Conservation (phyloP, 371 early-diverging fungal species). For the Mucor mucedo region DNA sequence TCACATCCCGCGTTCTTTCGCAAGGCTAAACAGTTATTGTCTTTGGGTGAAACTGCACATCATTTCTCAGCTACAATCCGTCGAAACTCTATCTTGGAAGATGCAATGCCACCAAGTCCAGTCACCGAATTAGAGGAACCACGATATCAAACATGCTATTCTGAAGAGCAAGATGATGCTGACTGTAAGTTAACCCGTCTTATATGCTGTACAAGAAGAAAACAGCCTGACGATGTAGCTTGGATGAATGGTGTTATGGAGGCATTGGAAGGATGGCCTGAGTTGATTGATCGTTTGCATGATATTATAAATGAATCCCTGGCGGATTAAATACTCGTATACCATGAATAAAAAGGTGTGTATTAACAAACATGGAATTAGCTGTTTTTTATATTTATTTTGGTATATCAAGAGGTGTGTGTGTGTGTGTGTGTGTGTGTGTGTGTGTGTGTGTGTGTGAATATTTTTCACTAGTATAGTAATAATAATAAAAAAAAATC, state of each 20-base stretch:
- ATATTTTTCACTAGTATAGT: slow-evolving; percentile 1
- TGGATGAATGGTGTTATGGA: slow-evolving; percentile 43
- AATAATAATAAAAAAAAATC: background rate
- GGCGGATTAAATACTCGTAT: slow-evolving; percentile 12
- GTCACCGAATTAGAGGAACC: slow-evolving; percentile 33
- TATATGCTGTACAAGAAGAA: slow-evolving; percentile 38
- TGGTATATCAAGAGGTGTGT: background rate
- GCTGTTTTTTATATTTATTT: slow-evolving; percentile 4
- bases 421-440: slow-evolving; percentile 4
- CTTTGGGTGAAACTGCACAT: slow-evolving; percentile 34
- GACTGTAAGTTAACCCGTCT: slow-evolving; percentile 18
- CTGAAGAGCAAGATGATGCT: slow-evolving; percentile 19
- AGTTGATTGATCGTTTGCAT: slow-evolving; percentile 39
- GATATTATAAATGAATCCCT: slow-evolving; percentile 30
- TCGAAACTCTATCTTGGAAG: slow-evolving; percentile 47
- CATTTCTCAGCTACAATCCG: slow-evolving; percentile 31
- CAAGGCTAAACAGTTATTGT: slow-evolving; percentile 40
- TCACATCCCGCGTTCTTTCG: slow-evolving; percentile 42
- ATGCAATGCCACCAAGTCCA: slow-evolving; percentile 29
- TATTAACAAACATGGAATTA: background rate
- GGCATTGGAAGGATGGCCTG: slow-evolving; percentile 45
- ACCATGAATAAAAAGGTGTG: background rate
- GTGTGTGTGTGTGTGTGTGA: background rate
- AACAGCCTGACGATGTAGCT: slow-evolving; percentile 49
- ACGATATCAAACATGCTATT: slow-evolving; percentile 27